Conservation (phyloP, 768 basidiomycete genomes). For the Mycena galopus region DNA sequence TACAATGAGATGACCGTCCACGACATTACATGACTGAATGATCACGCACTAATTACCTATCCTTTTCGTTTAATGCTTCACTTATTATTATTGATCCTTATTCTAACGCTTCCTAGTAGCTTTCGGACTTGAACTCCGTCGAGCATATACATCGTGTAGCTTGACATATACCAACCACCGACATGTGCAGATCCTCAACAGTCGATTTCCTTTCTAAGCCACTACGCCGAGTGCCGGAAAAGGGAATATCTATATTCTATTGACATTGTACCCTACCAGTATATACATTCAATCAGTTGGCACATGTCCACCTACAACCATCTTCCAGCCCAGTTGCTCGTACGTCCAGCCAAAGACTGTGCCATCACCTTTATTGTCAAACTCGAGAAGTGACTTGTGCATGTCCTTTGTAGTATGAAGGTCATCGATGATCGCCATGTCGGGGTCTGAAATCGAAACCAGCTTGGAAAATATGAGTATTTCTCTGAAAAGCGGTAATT, state of each 20-base stretch:
- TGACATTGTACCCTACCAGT: no score
- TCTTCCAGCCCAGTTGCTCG: conserved; percentile 58
- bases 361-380: conserved; percentile 5
- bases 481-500: conserved; percentile 45
- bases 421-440: conserved; percentile 54
- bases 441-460: conserved; percentile 48
- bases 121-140: conserved; percentile 10
- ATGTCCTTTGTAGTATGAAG: conserved; percentile 57
- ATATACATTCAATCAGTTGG: neutral
- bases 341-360: conserved; percentile 61
- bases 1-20: conserved; percentile 11
- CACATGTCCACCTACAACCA: conserved; percentile 49
- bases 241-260: neutral
- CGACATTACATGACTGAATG: conserved; percentile 8
- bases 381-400: conserved; percentile 49
- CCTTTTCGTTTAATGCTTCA: neutral
- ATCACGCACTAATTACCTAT: conserved; percentile 24
- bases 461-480: conserved; percentile 44
- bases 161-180: neutral
- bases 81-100: conserved; percentile 31
- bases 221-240: neutral
- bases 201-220: neutral
- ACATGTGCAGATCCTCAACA: no score
- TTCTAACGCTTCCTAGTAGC: conserved; percentile 24
- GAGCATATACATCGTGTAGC: conserved; percentile 28